Evolutionary conservation across 2,329 filamentous ascomycete genomes (phyloP).

Genomic region (Xylariaceae sp.): DNA sequence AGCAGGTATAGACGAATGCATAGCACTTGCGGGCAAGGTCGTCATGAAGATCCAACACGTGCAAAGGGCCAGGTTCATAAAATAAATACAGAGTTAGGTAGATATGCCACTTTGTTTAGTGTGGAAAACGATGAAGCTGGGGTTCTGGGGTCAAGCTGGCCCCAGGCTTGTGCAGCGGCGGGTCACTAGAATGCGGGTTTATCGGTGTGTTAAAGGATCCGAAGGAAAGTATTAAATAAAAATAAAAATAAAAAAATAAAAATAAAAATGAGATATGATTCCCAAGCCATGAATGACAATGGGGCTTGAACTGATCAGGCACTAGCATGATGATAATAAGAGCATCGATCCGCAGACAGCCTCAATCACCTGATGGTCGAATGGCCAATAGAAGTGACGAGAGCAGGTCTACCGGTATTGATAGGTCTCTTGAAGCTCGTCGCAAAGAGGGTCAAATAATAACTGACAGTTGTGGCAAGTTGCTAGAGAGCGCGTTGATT

Average conservation of each 20-base stretch:
- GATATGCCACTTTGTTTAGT: conserved; percentile 4
- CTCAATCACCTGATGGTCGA: conserved; percentile 48
- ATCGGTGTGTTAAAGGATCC: conserved; percentile 13
- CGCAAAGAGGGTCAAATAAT: conserved; percentile 33
- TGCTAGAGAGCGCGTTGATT: conserved; percentile 46
- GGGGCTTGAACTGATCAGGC: conserved; percentile 31
- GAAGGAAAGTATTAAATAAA: background rate
- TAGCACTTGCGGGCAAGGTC: conserved; percentile 13
- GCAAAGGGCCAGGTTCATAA: conserved; percentile 15
- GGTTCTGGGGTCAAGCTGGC: conserved; percentile 26
- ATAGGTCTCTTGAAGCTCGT: conserved; percentile 43
- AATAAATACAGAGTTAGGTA: conserved; percentile 18
- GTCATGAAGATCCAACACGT: conserved; percentile 8
- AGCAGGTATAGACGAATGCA: conserved; percentile 6
- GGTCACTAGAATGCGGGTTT: conserved; percentile 23
- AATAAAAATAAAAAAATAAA: no score
- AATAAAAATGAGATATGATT: conserved; percentile 15
- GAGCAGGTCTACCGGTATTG: conserved; percentile 40
- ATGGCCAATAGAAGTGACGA: conserved; percentile 44
- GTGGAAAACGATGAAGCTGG: conserved; percentile 13
- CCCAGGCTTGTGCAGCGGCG: conserved; percentile 18
- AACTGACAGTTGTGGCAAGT: conserved; percentile 37
- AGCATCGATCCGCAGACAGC: conserved; percentile 37
- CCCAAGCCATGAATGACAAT: conserved; percentile 8
- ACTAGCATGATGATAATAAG: conserved; percentile 28